A percentile compares a stretch with the other conserved stretches of the same genome.
Conservation (phyloP, 2,329 filamentous ascomycete species). For the Hortaea sp. region DNA sequence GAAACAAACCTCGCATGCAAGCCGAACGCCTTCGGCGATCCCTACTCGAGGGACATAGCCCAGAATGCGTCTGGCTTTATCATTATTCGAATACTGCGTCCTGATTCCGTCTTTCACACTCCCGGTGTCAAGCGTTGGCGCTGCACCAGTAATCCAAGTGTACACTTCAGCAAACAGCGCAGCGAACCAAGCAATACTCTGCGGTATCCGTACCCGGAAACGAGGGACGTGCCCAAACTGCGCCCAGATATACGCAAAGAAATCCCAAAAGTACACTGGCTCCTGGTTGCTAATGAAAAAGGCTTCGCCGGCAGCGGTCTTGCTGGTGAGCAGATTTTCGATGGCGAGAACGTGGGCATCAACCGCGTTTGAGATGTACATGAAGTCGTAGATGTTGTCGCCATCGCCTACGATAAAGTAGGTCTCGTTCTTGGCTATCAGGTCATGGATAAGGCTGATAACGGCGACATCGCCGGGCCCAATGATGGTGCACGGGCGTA, state of each 20-base stretch:
- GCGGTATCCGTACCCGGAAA: conserved; percentile 40
- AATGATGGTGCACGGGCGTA: conserved; percentile 83
- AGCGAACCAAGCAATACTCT: conserved; percentile 37
- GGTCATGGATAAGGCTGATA: conserved; percentile 62
- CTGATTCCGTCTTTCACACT: conserved; percentile 46
- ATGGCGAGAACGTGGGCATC: conserved; percentile 78
- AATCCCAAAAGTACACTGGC: conserved; percentile 87
- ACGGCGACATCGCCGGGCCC: conserved; percentile 77
- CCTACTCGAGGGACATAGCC: conserved; percentile 43
- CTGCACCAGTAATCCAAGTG: conserved; percentile 37
- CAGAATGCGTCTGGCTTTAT: conserved; percentile 42
- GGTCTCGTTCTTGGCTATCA: conserved; percentile 58
- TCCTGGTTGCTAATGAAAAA: conserved; percentile 87
- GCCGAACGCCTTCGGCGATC: conserved; percentile 41
- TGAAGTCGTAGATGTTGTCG: conserved; percentile 60
- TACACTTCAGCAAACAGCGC: conserved; percentile 38
- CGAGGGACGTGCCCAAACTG: conserved; percentile 45
- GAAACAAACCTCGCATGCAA: conserved; percentile 35
- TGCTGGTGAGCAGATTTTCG: conserved; percentile 56
- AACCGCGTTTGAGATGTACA: conserved; percentile 58
- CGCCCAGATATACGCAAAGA: conserved; percentile 68
- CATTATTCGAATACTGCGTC: conserved; percentile 43
- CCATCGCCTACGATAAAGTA: conserved; percentile 72
- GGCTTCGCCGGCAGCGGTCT: conserved; percentile 61
- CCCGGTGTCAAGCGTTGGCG: conserved; percentile 41